Base-by-base conservation (phyloP, 2,329 filamentous ascomycete species). In the Monilinia aucupariae region DNA sequence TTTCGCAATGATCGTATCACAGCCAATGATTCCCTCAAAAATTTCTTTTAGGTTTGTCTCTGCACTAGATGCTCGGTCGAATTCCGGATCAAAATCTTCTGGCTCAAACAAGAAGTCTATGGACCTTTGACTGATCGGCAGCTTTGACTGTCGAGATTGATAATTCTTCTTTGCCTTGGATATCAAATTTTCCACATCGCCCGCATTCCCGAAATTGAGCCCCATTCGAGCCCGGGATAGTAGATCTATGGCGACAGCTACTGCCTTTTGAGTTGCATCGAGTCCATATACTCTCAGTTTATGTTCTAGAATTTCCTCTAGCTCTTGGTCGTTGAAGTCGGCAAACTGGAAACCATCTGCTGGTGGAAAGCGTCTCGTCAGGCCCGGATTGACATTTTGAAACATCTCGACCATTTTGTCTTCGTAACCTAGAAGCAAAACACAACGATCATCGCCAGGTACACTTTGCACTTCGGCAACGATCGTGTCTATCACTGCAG, bases 321-420 rank as follows among this genome's bases (percentile, higher is more conserved):
- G 75, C 59, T 90, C 82, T 0, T 74, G 65, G 15, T 87, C 78
- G 1, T 75, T 77, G 69, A 89, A 92, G 70, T 92, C 87, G 22
- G 89, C 82, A 69, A 92, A 92, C 0, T 73, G 71, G 67, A 92
- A 92, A 0, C 84, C 86, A 0, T 81, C 79, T 0, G 80, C 77
- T 0, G 90, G 72, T 0, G 85, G 85, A 64, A 92, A 91, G 0
- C 89, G 80, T 34, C 89, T 77, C 3, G 78, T 79, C 0, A 92
- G 78, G 0, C 89, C 89, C 0, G 88, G 88, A 64, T 92, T 92
- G 55, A 84, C 83, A 39, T 87, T 86, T n/a, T 85, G 83, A 65
- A 91, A 86, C 87, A 92, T 91, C 0, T 81, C 75, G 59, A 84
- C 79, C 84, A 92, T 89, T 66, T 87, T 78, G 0, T 86, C 82